Base-by-base conservation (phyloP, 352 stramenopile species). In the Blastocystis sp. region DNA sequence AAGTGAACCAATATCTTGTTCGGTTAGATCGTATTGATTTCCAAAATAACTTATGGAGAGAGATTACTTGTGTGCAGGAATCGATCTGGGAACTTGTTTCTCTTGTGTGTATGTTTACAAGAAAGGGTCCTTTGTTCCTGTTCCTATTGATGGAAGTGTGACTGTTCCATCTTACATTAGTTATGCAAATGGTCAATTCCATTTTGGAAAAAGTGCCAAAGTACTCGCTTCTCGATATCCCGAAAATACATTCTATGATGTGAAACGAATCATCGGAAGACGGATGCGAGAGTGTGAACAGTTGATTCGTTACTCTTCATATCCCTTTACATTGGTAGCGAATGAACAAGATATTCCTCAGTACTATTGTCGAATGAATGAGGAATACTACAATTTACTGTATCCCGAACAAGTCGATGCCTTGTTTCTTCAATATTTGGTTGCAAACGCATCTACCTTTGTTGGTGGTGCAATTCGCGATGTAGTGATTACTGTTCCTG, bases 281-380 rank as follows among this genome's bases (percentile, higher is more conserved):
- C 44, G 9, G 18, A 21, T 21, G 9, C 9, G 18, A 8, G 9
- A 53, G 44, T 53, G 44, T 53, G 44, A 0, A 18, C 9, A 18
- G 0, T 21, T 53, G 9, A n/a, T n/a, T n/a, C n/a, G n/a, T n/a
- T n/a, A n/a, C n/a, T n/a, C n/a, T n/a, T n/a, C n/a, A n/a, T n/a
- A n/a, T n/a, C n/a, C n/a, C n/a, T n/a, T n/a, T n/a, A n/a, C n/a
- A n/a, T n/a, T n/a, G n/a, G n/a, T n/a, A n/a, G n/a, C n/a, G n/a
- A n/a, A n/a, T n/a, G n/a, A n/a, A n/a, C n/a, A n/a, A n/a, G n/a
- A n/a, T n/a, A n/a, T n/a, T n/a, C n/a, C n/a, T n/a, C n/a, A n/a
- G n/a, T n/a, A n/a, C n/a, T n/a, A 91, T 96, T 64, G 90, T 94
- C 67, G 86, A 87, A 0, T 88, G 72, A 57, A 40, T 46, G 36